phyloP scores from a whole-genome alignment of 202 grass and related monocot species.

The Musa balbisiana region DNA sequence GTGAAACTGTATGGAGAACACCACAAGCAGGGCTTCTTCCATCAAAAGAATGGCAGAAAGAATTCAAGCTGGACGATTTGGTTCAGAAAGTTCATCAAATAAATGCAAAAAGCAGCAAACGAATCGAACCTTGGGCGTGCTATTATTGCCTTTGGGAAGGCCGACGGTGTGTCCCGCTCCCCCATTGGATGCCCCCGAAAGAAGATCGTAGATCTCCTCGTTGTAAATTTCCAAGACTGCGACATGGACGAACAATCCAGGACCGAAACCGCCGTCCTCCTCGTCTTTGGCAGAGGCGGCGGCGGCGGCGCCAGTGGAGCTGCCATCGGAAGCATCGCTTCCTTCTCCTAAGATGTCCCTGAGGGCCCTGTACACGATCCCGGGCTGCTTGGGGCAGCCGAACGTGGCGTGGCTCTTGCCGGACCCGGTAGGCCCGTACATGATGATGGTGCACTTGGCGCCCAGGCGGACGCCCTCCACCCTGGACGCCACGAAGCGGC shows the following conservation, averaged over 20 bases:
- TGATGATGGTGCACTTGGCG: constrained; percentile 83
- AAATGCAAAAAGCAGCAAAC: not conserved
- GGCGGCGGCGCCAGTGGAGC: too few relatives aligned
- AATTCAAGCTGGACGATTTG: too few relatives aligned
- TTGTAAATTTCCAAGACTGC: constrained; percentile 83
- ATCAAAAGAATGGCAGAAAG: not conserved
- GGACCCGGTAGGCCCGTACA: constrained; percentile 70
- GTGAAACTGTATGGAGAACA: too few relatives aligned
- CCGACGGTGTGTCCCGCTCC: constrained; percentile 24
- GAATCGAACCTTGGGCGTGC: constrained; percentile 49
- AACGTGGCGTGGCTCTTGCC: constrained; percentile 96
- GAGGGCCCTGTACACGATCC: constrained; percentile 82
- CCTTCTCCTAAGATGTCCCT: constrained; percentile 47
- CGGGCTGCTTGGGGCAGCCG: constrained; percentile 52
- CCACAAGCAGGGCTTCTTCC: not conserved
- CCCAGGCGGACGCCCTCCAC: constrained; percentile 63
- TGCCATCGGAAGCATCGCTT: not conserved
- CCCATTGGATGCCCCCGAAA: constrained; percentile 28
- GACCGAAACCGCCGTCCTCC: not conserved
- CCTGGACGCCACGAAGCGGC: constrained; percentile 56
- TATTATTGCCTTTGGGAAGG: constrained; percentile 38
- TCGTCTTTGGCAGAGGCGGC: not conserved
- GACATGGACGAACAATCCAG: constrained; percentile 63
- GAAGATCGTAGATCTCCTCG: constrained; percentile 87
- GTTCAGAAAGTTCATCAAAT: not conserved